Evolutionary conservation across 2,329 filamentous ascomycete species (phyloP), one percentile per base, ranked within the genome.

Genomic region (Aspergillus brunneoviolaceus): DNA sequence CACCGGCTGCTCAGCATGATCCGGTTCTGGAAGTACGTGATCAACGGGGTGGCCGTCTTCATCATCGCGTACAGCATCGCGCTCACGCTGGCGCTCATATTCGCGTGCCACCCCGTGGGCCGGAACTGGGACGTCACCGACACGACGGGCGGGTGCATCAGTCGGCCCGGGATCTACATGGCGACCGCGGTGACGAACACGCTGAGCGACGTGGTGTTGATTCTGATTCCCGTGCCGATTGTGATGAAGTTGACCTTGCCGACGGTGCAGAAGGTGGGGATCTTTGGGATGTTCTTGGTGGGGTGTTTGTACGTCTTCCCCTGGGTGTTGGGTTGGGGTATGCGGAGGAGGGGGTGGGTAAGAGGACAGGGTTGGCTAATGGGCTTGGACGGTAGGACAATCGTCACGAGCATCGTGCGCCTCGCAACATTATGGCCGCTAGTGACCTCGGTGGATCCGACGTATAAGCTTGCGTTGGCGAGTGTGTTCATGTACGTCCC

Each of bases 161-260:
- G 62, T 47, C 59, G 59, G 29, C 49, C 51, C 1, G 60, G 55
- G 5, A 27, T 70, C 1, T 69, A 68, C 49, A 58, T 67, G 3
- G 66, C 68, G 10, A 67, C 63, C 2, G 66, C 68, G 0, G 51
- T 64, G 42, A 66, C 64, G 2, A 70, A 70, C 52, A 69, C 65
- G 11, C 23, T 60, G 2, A 69, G 63, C n/a, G 69, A 71, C 47
- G 39, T 71, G 0, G 47, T 62, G 4, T 54, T 71, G 29, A 65
- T 69, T 10, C 5, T 67, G 16, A 65, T 70, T 11, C 67, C 67
- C 0, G 57, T 68, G 10, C 60, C 61, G 1, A 39, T 67, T 1
- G 56, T 70, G 9, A 57, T 51, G 29, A 29, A 42, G 6, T 56
- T 68, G n/a, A 59, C 50, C 16, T 49, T 69, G 35, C 61, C 61